Base-by-base conservation (phyloP, 1,139 yeast species). In the Kodamaea ohmeri region DNA sequence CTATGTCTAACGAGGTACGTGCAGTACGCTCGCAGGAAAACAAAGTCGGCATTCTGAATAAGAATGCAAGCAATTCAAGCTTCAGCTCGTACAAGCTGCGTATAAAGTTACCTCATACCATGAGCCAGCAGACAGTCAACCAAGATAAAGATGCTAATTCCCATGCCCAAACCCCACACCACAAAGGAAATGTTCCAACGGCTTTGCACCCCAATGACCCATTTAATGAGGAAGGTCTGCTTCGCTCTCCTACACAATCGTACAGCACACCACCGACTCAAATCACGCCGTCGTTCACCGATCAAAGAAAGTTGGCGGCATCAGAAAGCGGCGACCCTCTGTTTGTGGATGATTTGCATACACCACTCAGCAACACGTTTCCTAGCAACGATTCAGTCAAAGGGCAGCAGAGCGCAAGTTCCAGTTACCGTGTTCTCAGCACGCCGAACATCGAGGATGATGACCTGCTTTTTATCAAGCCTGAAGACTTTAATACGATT, bases 401-500 rank as follows among this genome's bases (percentile, higher is more conserved):
- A 14, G n/a, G n/a, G n/a, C 32, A 25, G 17, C 17, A n/a, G 16
- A 28, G 20, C 6, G 32, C 22, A 12, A n/a, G n/a, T n/a, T 29
- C 33, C 3, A 29, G 32, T 13, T 22, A 22, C 22, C 26, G 34
- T 7, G 32, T 24, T 3, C 33, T 28, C 29, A 28, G 21, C 28
- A 28, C 32, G 11, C 34, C 37, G 6, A 28, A 27, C 21, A 16
- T 30, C 11, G 67, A 61, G 17, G 63, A 62, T 29, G 59, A 52
- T 8, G 41, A 52, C n/a, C 35, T 44, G 6, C 58, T 83, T 26
- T 78, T 81, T 49, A 75, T 83, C 24, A 78, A 79, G 48, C 89
- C 94, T 2, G 77, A 73, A 19, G 87, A 82, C 21, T 67, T 87
- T 37, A 72, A 75, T 21, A 79, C 87, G 0, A 75, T 87, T 18